Base-by-base conservation (phyloP, 1,139 yeast genomes). In the Kodamaea fungicola region DNA sequence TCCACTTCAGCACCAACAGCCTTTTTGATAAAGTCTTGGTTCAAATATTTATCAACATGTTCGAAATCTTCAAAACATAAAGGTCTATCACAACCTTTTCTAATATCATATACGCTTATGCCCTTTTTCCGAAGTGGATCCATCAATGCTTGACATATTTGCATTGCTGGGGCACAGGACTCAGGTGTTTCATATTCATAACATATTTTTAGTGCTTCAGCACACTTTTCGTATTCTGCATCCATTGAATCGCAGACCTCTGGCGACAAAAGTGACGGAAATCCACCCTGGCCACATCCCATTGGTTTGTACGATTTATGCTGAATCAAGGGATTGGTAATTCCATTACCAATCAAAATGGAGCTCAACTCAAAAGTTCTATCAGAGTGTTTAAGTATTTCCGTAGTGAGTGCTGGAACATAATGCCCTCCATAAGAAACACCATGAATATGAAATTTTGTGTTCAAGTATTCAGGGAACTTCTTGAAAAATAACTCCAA, bases 381-480 rank as follows among this genome's bases (percentile, higher is more conserved):
- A 53, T 81, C 86, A 12, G 78, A 78, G 55, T 80, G 79, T 45
- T 64, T 68, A 43, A 83, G 61, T 44, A 87, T 84, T 55, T 84
- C 94, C 33, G 75, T 65, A 12, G 92, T 92, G 59, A 87, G 80
- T 21, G 73, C 78, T 22, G 96, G 96, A 46, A 86, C 79, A 57
- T 86, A 86, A 60, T 85, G 95, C 31, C 95, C 96, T 28, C 88
- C 95, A 53, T 86, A 87, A 8, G 92, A 83, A 61, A 87, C 95
- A 42, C 95, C 95, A 38, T 95, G 80, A 57, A 87, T 81, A 59
- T 86, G 95, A 75, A 86, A 85, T 31, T 71, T 72, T 46, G 75
- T 71, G n/a, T 59, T 49, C 32, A 62, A 46, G 53, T 78, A 81
- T 45, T 81, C 71, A 10, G 86, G 83, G 67, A 84, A 83, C 51